A percentile compares a stretch with the other conserved stretches of the same genome.
These are phyloP conservation scores for Dichotomopilus funicola DNA, from an alignment of 2,329 filamentous ascomycete species.

Conservation along the genomic window DNA sequence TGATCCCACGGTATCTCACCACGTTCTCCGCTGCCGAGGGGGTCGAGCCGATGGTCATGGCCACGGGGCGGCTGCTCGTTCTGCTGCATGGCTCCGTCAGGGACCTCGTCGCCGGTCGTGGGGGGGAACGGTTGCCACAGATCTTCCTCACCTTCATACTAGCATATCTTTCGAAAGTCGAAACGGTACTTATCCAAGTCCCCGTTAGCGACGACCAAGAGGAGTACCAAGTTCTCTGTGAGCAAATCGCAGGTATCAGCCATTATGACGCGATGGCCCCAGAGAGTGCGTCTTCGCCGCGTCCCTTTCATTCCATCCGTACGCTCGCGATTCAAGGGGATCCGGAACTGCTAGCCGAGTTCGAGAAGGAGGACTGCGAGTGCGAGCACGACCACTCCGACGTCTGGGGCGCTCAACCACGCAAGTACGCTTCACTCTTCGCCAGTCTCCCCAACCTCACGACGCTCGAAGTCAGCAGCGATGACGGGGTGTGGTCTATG, in stretches of 20 bases:
- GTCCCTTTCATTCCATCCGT: conserved; percentile 19
- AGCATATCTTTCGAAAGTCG: conserved; percentile 16
- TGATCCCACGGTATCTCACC: conserved; percentile 10
- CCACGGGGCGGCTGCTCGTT: conserved; percentile 2
- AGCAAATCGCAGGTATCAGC: conserved; percentile 8
- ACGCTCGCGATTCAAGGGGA: conserved; percentile 26
- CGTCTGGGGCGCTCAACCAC: conserved; percentile 19
- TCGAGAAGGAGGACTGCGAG: conserved; percentile 20
- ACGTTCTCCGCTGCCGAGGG: conserved; percentile 8
- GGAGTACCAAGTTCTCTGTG: conserved; percentile 18
- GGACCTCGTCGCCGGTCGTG: neutral
- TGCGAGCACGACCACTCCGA: conserved; percentile 21
- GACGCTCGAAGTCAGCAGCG: conserved; percentile 23
- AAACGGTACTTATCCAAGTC: conserved; percentile 23
- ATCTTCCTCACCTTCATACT: conserved; percentile 19
- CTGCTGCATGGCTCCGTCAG: neutral
- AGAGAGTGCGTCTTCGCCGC: neutral
- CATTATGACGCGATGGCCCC: conserved; percentile 3
- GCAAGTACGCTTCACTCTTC: conserved; percentile 18
- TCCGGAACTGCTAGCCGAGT: conserved; percentile 20
- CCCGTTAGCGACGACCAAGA: conserved; percentile 22
- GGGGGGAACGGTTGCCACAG: conserved; percentile 21
- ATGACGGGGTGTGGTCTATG: conserved; percentile 22
- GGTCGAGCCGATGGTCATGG: neutral
- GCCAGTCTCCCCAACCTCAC: conserved; percentile 19